Evolutionary conservation across 441 rosid species (phyloP), one percentile per base, ranked within the genome.

Genomic region (Jatropha podagrica): DNA sequence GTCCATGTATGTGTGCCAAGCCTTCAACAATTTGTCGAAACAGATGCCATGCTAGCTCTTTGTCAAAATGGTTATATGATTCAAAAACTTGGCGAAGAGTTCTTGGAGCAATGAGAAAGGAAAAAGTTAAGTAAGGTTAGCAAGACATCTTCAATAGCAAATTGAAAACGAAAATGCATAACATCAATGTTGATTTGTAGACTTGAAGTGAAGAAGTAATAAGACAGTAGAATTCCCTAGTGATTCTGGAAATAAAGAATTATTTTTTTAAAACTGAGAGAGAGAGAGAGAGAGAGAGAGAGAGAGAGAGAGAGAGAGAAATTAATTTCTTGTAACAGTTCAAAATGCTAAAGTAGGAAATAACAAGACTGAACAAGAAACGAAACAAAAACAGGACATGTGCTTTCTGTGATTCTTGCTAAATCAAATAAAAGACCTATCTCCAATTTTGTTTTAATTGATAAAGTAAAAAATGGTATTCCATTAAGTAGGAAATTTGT

Each of bases 21-120:
- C 99, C 99, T 84, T 96, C 98, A 26, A 96, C 99, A 83, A 96
- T 92, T 89, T 96, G 99, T 62, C 94, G 98, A 83, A 84, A 88
- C 76, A 81, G 81, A 81, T 91, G 99, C 99, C 98, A 96, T 14
- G 94, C 97, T 61, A 63, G 70, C 74, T 93, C 93, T 79, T 96
- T 85, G 85, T 93, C 97, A 76, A 90, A 91, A 78, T 92, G 96
- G 75, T 81, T 85, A 72, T 92, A 92, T 49, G 98, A 93, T 81
- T 96, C 97, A 81, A 96, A 92, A 81, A 69, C 86, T 79, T 96
- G 97, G 68, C 87, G 94, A 44, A 96, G 97, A 79, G 97, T 92
- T 92, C 99, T 96, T 78, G 82, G 83, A 56, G 65, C 74, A 76
- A 54, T 32, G 38, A 71, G 76, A 60, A 26, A 59, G 17, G 42